Conservation (phyloP, 257 asterid species). For the Lycium barbarum region DNA sequence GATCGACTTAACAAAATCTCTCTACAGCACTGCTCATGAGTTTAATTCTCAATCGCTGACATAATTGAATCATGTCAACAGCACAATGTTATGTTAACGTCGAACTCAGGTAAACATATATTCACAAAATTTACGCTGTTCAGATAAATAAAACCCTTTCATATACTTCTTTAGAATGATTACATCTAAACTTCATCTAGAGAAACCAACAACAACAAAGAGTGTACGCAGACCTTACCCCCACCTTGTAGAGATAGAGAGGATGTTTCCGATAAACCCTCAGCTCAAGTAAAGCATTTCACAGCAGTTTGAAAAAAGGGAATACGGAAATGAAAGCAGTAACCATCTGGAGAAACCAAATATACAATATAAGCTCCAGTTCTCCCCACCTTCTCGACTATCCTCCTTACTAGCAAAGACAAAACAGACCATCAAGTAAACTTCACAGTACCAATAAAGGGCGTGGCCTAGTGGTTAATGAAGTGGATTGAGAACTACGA, state of each 20-base stretch:
- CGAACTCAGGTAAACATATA: not conserved
- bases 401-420: not conserved
- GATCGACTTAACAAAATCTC: slow-evolving; percentile 10
- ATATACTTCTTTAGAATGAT: not conserved
- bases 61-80: not conserved
- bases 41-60: not conserved
- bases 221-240: too few relatives aligned
- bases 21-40: not conserved
- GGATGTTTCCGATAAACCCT: too few relatives aligned
- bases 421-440: not conserved
- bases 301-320: too few relatives aligned
- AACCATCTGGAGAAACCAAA: not conserved
- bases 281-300: too few relatives aligned
- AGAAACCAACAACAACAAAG: not conserved
- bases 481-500: too few relatives aligned
- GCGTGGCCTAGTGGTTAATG: too few relatives aligned
- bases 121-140: not conserved
- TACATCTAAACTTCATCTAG: slow-evolving; percentile 23
- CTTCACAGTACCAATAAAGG: not conserved
- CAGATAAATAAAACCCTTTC: not conserved
- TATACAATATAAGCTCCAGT: not conserved
- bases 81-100: not conserved
- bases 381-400: not conserved
- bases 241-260: too few relatives aligned
- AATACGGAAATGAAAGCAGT: too few relatives aligned